These are phyloP conservation scores for Trametes maxima DNA, from an alignment of 768 basidiomycete genomes.

Conservation along the genomic window DNA sequence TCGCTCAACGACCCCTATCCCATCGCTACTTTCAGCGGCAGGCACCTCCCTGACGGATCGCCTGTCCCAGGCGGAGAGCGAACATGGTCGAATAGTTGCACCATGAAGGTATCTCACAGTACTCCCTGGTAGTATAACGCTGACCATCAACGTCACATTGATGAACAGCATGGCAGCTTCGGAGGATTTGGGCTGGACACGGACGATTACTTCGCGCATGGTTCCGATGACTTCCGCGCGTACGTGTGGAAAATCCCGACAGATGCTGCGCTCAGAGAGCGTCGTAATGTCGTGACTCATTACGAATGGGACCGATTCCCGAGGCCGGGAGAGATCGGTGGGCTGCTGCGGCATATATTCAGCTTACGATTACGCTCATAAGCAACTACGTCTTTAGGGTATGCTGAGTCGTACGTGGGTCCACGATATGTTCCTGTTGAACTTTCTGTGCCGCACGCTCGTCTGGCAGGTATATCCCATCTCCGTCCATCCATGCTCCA, in stretches of 20 bases:
- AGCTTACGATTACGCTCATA: too few relatives aligned
- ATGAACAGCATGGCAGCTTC: conserved; percentile 76
- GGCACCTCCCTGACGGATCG: conserved; percentile 56
- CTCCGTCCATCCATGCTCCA: too few relatives aligned
- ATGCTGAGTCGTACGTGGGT: conserved; percentile 9
- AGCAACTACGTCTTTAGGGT: background rate
- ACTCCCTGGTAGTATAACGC: background rate
- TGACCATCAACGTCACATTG: background rate
- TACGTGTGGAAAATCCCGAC: conserved; percentile 80
- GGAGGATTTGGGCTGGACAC: conserved; percentile 56
- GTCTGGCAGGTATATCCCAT: conserved; percentile 61
- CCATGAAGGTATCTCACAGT: conserved; percentile 62
- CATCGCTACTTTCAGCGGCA: conserved; percentile 66
- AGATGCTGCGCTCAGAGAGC: conserved; percentile 43
- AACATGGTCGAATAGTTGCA: conserved; percentile 71
- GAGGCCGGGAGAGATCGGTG: conserved; percentile 43
- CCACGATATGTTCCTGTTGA: conserved; percentile 61
- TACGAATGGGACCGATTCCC: conserved; percentile 48
- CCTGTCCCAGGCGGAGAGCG: conserved; percentile 48
- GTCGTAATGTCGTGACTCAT: conserved; percentile 47
- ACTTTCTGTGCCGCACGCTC: conserved; percentile 62
- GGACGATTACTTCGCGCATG: conserved; percentile 68
- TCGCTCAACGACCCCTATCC: conserved; percentile 66
- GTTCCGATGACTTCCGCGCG: conserved; percentile 80
- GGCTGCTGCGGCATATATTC: background rate